These are phyloP conservation scores for Cairneyella variabilis DNA, from an alignment of 495 filamentous ascomycete genomes.

Conservation along the genomic window DNA sequence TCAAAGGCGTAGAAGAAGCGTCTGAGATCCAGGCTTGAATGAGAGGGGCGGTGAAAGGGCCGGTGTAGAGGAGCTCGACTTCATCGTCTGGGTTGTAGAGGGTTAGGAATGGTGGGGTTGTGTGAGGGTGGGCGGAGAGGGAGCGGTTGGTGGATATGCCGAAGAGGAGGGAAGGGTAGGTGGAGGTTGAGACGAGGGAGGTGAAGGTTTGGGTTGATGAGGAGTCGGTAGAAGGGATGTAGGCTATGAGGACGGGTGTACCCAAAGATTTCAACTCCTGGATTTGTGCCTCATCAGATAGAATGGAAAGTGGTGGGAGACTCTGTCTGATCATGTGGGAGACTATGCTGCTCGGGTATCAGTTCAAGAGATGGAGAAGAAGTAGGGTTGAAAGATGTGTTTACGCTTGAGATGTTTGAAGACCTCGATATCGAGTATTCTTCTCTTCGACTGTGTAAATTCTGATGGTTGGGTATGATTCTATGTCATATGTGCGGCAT, in stretches of 20 bases:
- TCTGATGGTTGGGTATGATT: slow-evolving; percentile 16
- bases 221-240: too few relatives aligned
- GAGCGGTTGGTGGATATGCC: too few relatives aligned
- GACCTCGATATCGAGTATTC: slow-evolving; percentile 9
- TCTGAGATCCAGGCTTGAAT: too few relatives aligned
- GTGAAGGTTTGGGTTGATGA: too few relatives aligned
- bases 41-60: too few relatives aligned
- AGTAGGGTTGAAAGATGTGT: not conserved
- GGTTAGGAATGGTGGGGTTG: too few relatives aligned
- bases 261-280: not conserved
- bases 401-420: not conserved
- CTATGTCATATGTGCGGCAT: slow-evolving; percentile 1
- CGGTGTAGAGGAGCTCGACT: too few relatives aligned
- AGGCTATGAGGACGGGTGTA: not conserved
- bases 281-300: not conserved
- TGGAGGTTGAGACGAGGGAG: too few relatives aligned
- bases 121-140: too few relatives aligned
- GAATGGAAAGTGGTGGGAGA: not conserved
- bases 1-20: too few relatives aligned
- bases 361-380: not conserved
- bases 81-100: too few relatives aligned
- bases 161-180: too few relatives aligned
- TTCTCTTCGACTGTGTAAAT: not conserved
- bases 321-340: not conserved
- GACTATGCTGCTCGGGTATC: slow-evolving; percentile 1